These are phyloP conservation scores for Sugiyamaella americana DNA, from an alignment of 805 yeast genomes.

Conservation along the genomic window DNA sequence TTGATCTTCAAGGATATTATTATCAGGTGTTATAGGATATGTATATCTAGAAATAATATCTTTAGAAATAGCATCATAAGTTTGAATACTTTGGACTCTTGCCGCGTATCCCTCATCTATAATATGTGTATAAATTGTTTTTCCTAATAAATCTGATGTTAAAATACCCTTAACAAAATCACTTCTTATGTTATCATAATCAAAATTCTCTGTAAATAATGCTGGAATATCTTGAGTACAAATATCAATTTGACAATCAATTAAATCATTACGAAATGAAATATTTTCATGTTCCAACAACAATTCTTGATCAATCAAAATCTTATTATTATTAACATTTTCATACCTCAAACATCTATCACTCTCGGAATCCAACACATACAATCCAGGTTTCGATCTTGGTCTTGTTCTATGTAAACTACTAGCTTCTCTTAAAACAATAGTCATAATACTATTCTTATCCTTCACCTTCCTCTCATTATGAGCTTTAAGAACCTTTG, in stretches of 20 bases:
- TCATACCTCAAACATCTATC: slow-evolving; percentile 81
- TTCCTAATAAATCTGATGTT: slow-evolving; percentile 82
- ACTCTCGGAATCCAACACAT: slow-evolving; percentile 67
- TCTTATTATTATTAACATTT: slow-evolving; percentile 45
- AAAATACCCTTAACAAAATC: slow-evolving; percentile 90
- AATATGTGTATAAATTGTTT: slow-evolving; percentile 83
- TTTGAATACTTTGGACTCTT: slow-evolving; percentile 91
- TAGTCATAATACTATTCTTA: slow-evolving; percentile 88
- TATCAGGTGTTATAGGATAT: slow-evolving; percentile 85
- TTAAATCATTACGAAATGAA: slow-evolving; percentile 80
- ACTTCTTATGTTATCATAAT: slow-evolving; percentile 76
- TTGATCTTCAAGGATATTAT: slow-evolving; percentile 65
- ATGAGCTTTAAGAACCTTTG: slow-evolving; percentile 67
- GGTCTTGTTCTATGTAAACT: slow-evolving; percentile 83
- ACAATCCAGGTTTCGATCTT: slow-evolving; percentile 74
- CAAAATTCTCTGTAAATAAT: slow-evolving; percentile 92
- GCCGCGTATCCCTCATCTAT: slow-evolving; percentile 81
- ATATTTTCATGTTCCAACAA: slow-evolving; percentile 58
- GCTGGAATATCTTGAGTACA: slow-evolving; percentile 94
- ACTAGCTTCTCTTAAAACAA: slow-evolving; percentile 82
- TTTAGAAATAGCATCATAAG: slow-evolving; percentile 85
- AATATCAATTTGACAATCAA: slow-evolving; percentile 94
- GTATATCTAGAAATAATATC: slow-evolving; percentile 89
- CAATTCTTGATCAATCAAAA: slow-evolving; percentile 77
- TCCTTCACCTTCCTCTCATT: slow-evolving; percentile 62